These are phyloP conservation scores for Leccinellum albellum DNA, from an alignment of 768 basidiomycete genomes.

Conservation along the genomic window DNA sequence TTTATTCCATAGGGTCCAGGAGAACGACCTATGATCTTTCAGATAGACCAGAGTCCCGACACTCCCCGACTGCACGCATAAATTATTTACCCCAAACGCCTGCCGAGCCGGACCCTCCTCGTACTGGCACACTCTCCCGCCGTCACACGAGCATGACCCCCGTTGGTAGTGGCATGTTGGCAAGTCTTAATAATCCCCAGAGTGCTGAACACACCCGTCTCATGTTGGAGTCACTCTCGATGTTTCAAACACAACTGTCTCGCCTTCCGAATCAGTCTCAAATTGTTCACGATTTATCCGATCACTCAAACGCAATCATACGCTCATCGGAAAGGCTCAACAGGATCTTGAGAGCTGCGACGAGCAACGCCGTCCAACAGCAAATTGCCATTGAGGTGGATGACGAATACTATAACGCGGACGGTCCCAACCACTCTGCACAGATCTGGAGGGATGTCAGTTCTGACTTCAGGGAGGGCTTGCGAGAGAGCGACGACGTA, in stretches of 20 bases:
- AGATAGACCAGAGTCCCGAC: conserved; percentile 20
- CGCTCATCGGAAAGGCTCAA: conserved; percentile 66
- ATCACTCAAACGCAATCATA: conserved; percentile 61
- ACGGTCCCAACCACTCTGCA: conserved; percentile 35
- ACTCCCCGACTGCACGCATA: conserved; percentile 10
- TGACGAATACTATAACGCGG: conserved; percentile 33
- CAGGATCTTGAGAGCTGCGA: conserved; percentile 51
- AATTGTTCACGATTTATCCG: conserved; percentile 51
- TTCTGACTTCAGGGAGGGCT: conserved; percentile 66
- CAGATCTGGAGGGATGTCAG: conserved; percentile 70
- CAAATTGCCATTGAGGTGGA: conserved; percentile 77
- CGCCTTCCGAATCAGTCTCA: conserved; percentile 48
- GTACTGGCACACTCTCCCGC: conserved; percentile 6
- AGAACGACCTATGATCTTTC: conserved; percentile 25
- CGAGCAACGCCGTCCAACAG: conserved; percentile 58
- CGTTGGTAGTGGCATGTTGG: conserved; percentile 8
- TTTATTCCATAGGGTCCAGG: conserved; percentile 18
- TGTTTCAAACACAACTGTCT: conserved; percentile 65
- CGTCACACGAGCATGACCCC: conserved; percentile 19
- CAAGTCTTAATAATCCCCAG: conserved; percentile 15
- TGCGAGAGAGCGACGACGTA: conserved; percentile 74
- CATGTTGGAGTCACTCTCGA: conserved; percentile 62
- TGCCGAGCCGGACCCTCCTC: conserved; percentile 13
- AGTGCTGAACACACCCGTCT: conserved; percentile 62
- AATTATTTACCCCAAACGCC: conserved; percentile 16